Evolutionary conservation across 441 rosid genomes (phyloP), one percentile per base, ranked within the genome.

Genomic region (Euphorbia celastroides): DNA sequence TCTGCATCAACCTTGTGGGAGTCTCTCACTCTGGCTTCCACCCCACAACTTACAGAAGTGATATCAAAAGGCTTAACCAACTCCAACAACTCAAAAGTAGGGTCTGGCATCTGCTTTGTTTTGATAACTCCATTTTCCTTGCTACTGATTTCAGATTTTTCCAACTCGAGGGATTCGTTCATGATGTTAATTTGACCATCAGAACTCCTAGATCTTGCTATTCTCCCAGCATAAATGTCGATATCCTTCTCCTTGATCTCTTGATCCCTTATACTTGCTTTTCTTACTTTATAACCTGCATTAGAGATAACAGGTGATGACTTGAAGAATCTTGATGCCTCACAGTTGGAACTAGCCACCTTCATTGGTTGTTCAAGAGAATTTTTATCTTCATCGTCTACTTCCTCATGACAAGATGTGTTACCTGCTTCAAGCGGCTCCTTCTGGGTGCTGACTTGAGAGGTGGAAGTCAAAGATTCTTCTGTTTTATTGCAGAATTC

Each of bases 121-220:
- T 70, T 67, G 66, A 34, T 16, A 57, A 36, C 34, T 8, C 56
- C 57, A 59, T 61, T 74, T 68, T 74, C 70, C 22, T 61, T 70
- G 36, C 62, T 69, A 71, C 32, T 60, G 54, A 52, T 9, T 17
- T 57, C 32, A 67, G 69, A 51, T 25, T 71, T 46, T n/a, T 51
- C 74, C 67, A 74, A 23, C 27, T 72, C 66, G 48, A 44, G 58
- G 72, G 19, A 65, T 14, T 74, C 75, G 64, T 77, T 75, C 58
- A 26, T 75, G 59, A 64, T 46, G 60, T 72, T 60, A 72, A 70
- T 50, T 48, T 70, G 80, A 60, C 38, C 75, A 58, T 67, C 65
- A 61, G 75, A 76, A 72, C 74, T 74, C 73, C 64, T 77, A 60
- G 84, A 80, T 74, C 83, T 71, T 64, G 81, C 79, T 58, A 77